Evolutionary conservation across 106 monocot species (phyloP), one percentile per base, ranked within the genome.

Genomic region (Dioscorea zingiberensis): DNA sequence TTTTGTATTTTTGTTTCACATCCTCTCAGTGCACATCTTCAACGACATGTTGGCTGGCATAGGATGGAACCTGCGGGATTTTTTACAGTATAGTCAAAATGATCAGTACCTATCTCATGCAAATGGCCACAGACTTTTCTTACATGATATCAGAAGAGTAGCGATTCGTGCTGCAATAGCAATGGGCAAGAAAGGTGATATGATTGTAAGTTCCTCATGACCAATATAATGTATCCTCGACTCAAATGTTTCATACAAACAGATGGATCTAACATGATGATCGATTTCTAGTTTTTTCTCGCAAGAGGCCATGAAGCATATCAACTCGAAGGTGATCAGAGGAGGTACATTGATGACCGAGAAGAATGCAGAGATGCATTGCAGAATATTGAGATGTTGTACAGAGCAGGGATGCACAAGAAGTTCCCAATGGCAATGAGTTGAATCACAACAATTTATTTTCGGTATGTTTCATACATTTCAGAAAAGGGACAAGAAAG

Each of bases 231-330:
- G 51, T 18, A 51, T 16, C 4, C 15, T 51, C 51, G 2, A 13
- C 4, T 1, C 13, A 51, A 9, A 19, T 16, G 19, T 51, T 51
- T 51, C 51, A 18, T 19, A 51, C 19, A 51, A n/a, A 51, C 15
- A 51, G 18, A 51, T 1, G 51, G 15, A 15, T 8, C 51, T 51
- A 18, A 51, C 51, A 51, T 19, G 19, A 4, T 51, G 4, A 18
- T 13, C 14, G 15, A 38, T 8, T 38, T 51, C 0, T 5, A 51
- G 51, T 16, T 51, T 51, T 19, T 51, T 51, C 18, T 19, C 15
- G 51, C 18, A 51, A 51, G 51, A 51, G 51, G 51, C 51, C 51
- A 51, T 51, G 51, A 51, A 51, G 19, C 51, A 51, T 51, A 51
- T 15, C 51, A 51, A 4, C 19, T 51, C 2, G 51, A 51, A 4